Conservation (phyloP, 2,329 filamentous ascomycete species). For the Aspergillus sp. region DNA sequence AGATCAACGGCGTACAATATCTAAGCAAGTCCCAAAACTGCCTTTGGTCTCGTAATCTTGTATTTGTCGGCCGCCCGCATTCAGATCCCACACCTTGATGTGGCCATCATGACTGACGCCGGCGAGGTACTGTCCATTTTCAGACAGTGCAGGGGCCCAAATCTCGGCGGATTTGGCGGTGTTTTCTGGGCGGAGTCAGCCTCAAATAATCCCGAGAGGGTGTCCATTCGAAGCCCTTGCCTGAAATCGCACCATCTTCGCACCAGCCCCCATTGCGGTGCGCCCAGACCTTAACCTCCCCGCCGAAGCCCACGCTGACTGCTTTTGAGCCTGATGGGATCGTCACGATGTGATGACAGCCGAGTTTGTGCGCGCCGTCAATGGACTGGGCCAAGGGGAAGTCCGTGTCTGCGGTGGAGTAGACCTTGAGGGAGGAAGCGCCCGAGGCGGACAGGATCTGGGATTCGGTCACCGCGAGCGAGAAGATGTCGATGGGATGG, state of each 20-base stretch:
- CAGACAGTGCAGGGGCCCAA: constrained; percentile 81
- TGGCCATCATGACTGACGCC: constrained; percentile 78
- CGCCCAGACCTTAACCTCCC: constrained; percentile 77
- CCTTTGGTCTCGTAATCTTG: constrained; percentile 85
- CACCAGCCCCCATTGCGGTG: constrained; percentile 48
- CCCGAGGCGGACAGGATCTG: constrained; percentile 77
- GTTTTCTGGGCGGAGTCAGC: constrained; percentile 21
- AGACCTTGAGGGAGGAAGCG: constrained; percentile 68
- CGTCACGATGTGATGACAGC: constrained; percentile 80
- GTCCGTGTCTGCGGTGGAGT: constrained; percentile 61
- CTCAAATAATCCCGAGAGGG: not conserved
- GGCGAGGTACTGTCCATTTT: constrained; percentile 76
- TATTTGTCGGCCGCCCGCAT: constrained; percentile 52
- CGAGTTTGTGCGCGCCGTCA: constrained; percentile 69
- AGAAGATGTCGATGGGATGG: constrained; percentile 76
- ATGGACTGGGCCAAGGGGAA: constrained; percentile 75
- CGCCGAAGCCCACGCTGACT: constrained; percentile 79
- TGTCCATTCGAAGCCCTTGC: constrained; percentile 16
- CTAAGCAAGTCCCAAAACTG: constrained; percentile 82
- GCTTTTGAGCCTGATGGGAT: constrained; percentile 60
- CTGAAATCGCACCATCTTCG: constrained; percentile 39
- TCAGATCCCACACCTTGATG: constrained; percentile 77
- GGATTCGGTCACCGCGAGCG: constrained; percentile 63
- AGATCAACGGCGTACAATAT: constrained; percentile 46
- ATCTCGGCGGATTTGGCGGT: constrained; percentile 58